These are phyloP conservation scores for Yamadazyma songkhlaensis DNA, from an alignment of 1,139 yeast genomes.

Conservation along the genomic window DNA sequence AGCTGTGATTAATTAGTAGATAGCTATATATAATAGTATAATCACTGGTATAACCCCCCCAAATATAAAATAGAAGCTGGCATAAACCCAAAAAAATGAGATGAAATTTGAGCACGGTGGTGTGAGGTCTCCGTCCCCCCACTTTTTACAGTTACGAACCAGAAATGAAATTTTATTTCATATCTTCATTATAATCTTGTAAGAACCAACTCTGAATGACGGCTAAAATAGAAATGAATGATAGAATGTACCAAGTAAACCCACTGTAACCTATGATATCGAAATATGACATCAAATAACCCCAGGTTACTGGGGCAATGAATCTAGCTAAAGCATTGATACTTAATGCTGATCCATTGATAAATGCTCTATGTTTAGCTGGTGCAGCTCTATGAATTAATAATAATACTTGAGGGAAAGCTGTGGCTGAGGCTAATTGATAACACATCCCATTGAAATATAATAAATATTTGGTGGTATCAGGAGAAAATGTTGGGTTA, in stretches of 20 bases:
- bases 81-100: too few relatives aligned
- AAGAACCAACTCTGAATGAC: conserved; percentile 29
- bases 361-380: conserved; percentile 46
- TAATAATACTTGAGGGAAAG: conserved; percentile 20
- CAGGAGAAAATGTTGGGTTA: conserved; percentile 21
- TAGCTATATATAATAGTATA: too few relatives aligned
- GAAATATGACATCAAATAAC: conserved; percentile 49
- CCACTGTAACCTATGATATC: conserved; percentile 43
- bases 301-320: conserved; percentile 59
- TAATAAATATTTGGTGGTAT: conserved; percentile 22
- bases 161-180: background rate
- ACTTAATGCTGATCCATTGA: conserved; percentile 49
- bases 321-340: conserved; percentile 55
- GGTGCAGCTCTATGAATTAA: conserved; percentile 49
- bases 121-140: too few relatives aligned
- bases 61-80: too few relatives aligned
- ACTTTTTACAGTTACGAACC: too few relatives aligned
- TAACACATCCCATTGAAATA: conserved; percentile 24
- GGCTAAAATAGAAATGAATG: conserved; percentile 33
- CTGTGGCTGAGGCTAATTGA: conserved; percentile 33
- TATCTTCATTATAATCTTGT: conserved; percentile 23
- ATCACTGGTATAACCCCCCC: too few relatives aligned
- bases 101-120: too few relatives aligned
- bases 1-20: too few relatives aligned
- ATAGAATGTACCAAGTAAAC: conserved; percentile 50